These are phyloP conservation scores for Coemansia sp. DNA, from an alignment of 192 early-diverging fungal species.

Conservation along the genomic window DNA sequence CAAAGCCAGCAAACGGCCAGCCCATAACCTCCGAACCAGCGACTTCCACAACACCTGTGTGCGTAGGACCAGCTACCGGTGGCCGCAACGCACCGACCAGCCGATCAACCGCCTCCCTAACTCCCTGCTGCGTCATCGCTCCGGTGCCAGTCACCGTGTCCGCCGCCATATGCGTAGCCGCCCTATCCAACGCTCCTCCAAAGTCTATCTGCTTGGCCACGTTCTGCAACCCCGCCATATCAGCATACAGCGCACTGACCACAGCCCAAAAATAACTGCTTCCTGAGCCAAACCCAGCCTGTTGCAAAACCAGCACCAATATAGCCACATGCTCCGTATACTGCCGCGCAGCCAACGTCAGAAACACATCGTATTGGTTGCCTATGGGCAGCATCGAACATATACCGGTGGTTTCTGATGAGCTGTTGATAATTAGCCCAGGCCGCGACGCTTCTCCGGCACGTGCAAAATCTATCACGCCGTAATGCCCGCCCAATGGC, in stretches of 20 bases:
- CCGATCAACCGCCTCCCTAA: constrained; percentile 6
- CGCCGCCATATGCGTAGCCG: constrained; percentile 4
- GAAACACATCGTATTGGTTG: constrained; percentile 22
- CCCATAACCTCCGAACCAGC: background rate
- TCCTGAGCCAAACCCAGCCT: constrained; percentile 27
- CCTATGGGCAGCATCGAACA: constrained; percentile 20
- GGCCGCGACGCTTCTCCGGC: background rate
- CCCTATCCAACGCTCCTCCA: constrained; percentile 15
- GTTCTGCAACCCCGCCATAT: constrained; percentile 21
- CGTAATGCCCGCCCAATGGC: constrained; percentile 45
- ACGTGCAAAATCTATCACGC: constrained; percentile 25
- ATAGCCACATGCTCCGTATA: constrained; percentile 29
- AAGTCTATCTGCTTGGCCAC: constrained; percentile 21
- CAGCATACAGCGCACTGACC: constrained; percentile 21
- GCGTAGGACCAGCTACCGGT: background rate
- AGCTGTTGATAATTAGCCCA: constrained; percentile 32
- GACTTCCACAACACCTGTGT: background rate
- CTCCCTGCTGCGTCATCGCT: background rate
- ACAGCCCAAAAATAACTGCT: constrained; percentile 43
- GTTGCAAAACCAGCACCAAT: constrained; percentile 20
- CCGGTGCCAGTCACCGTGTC: background rate
- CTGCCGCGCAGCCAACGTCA: constrained; percentile 45
- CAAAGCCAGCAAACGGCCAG: constrained; percentile 36
- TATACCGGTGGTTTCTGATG: constrained; percentile 18
- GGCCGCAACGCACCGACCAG: constrained; percentile 20